phyloP scores from a whole-genome alignment of 768 basidiomycete species.

The Tulasnella sp. region DNA sequence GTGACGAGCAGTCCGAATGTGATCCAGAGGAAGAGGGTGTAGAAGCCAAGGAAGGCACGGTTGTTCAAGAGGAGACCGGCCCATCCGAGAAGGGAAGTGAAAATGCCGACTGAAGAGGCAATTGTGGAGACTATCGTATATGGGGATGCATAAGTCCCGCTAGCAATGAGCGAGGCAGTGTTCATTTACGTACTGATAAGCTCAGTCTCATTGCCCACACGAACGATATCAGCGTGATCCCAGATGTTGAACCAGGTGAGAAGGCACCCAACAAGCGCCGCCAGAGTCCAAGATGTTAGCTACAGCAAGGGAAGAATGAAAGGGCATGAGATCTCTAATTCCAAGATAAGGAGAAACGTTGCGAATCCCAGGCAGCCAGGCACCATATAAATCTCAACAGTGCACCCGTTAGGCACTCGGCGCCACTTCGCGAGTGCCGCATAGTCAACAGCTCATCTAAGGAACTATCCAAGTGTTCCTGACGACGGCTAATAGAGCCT shows the following conservation, averaged over 20 bases:
- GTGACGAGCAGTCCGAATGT: conserved; percentile 58
- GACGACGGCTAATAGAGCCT: no score
- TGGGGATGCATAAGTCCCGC: background rate
- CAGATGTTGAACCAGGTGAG: conserved; percentile 72
- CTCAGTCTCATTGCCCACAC: conserved; percentile 56
- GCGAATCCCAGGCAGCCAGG: no score
- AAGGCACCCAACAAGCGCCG: conserved; percentile 52
- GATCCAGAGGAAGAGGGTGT: conserved; percentile 62
- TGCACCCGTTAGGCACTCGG: no score
- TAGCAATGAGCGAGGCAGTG: background rate
- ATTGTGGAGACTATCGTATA: conserved; percentile 44
- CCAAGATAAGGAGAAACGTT: no score
- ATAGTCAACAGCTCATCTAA: no score
- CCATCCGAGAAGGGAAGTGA: conserved; percentile 65
- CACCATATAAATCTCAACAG: no score
- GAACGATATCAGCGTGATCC: conserved; percentile 56
- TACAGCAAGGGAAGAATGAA: conserved; percentile 21
- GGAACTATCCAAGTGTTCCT: no score
- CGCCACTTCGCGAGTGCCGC: no score
- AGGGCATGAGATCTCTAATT: background rate
- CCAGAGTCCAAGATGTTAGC: conserved; percentile 52
- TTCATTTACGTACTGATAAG: conserved; percentile 37
- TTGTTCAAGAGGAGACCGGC: conserved; percentile 76
- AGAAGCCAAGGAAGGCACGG: conserved; percentile 67
- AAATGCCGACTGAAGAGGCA: conserved; percentile 45